Evolutionary conservation across 1,139 yeast genomes (phyloP), one percentile per base, ranked within the genome.

Genomic region (Lodderomyces metapsilosis): DNA sequence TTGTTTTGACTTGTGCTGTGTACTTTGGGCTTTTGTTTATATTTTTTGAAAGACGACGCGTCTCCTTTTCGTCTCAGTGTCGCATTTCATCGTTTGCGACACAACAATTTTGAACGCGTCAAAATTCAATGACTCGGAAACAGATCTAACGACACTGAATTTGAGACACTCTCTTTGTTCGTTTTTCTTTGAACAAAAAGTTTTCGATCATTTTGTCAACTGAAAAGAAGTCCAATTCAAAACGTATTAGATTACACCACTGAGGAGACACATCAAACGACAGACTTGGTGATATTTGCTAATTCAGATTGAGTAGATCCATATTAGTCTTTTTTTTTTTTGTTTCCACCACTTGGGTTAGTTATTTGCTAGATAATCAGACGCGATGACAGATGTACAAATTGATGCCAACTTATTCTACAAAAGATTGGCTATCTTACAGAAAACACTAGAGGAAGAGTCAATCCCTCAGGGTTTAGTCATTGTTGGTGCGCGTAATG

Each of bases 401-500:
- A 71, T 73, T 42, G 76, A 72, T 47, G 60, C 62, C 13, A 54
- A 53, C 21, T 48, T 61, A 38, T 73, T 73, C 54, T 73, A 70
- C 50, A 66, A 66, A 47, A 54, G 78, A 44, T 62, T 72, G 48
- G 60, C 73, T 34, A 52, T 68, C 34, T 50, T 72, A 41, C 78
- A 73, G 54, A 64, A 62, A 49, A 58, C 62, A 45, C 57, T 73
- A 50, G 60, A 68, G 32, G 66, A 65, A 6, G 67, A 60, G 40
- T 74, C 70, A 34, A 78, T 74, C 49, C 68, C 78, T 27, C 76
- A 86, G 16, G 57, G 88, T 22, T 63, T 88, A 46, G 77, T 86
- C 36, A 78, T 87, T 10, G 84, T 86, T 39, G 97, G 97, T 9
- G 87, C 92, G 9, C 72, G 86, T 34, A 89, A 87, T 56, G 94